Evolutionary conservation across 139 green algal genomes (phyloP), one percentile per base, ranked within the genome.

Genomic region (Tetradesmus lagerheimii): DNA sequence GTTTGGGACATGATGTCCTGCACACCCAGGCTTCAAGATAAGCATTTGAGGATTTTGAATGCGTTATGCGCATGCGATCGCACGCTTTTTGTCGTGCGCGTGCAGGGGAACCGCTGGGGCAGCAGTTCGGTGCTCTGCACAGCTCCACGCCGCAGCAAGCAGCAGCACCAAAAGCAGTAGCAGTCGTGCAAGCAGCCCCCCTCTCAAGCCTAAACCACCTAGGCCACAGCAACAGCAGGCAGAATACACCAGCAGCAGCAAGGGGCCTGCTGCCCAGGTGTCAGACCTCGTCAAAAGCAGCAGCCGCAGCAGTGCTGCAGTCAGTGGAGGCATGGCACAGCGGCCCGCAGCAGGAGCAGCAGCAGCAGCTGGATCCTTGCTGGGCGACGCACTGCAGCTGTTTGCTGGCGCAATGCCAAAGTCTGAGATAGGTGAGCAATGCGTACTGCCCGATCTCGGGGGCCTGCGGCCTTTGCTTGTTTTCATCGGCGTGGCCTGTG

Each of bases 351-450:
- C 31, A 74, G 80, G 23, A 86, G 80, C 38, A 71, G 45, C 45
- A 74, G 80, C 34, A 35, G 80, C n/a, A 86, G 80, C n/a, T 23
- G 45, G 34, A 27, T 31, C 45, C 43, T 62, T 12, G 12, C 29
- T 34, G n/a, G 34, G 81, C 79, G 57, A 85, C 18, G 62, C 76
- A 43, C 37, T 57, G 82, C 83, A 45, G 83, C 66, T 88, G 66
- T 96, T 94, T 83, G 76, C 79, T 35, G 89, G 89, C 38, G 95
- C 93, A 1, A 97, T 98, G 95, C 96, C 96, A 0, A 98, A 98
- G 78, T 85, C 92, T 25, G 97, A 98, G 83, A 98, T 98, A 41
- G 95, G 80, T 86, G 20, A n/a, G 77, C 20, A 83, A 20, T 16
- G 77, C 47, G 2, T 62, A 14, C 20, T 62, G 47, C 47, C 4